Conservation (phyloP, 2,329 filamentous ascomycete species). For the Fonsecaea pedrosoi region DNA sequence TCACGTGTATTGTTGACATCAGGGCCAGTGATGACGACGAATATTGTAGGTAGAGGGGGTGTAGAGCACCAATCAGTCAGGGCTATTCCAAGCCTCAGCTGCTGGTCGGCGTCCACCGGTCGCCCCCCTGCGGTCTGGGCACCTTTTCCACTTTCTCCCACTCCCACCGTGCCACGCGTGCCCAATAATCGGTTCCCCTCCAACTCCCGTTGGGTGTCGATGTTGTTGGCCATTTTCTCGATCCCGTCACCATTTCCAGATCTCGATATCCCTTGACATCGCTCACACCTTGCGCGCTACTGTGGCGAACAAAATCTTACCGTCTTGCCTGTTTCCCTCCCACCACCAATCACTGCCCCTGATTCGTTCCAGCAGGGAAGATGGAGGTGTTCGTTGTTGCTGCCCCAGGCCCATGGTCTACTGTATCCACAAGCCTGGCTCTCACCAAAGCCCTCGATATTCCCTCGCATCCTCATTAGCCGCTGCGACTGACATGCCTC, state of each 20-base stretch:
- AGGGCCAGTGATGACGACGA: neutral
- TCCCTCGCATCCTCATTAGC: neutral
- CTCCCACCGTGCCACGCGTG: neutral
- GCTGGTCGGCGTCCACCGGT: neutral
- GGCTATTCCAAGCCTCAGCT: neutral
- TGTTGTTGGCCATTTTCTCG: conserved; percentile 12
- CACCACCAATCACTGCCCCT: conserved; percentile 4
- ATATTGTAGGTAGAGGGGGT: neutral
- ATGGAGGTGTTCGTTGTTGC: neutral
- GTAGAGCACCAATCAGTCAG: neutral
- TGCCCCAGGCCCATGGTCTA: conserved; percentile 11
- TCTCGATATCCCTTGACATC: conserved; percentile 27
- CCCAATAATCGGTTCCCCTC: neutral
- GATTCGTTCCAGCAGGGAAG: neutral
- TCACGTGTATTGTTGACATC: neutral
- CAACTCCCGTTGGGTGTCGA: neutral
- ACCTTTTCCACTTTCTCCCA: neutral
- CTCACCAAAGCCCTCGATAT: neutral
- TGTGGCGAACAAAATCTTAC: conserved; percentile 15
- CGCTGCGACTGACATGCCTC: neutral
- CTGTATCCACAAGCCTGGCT: conserved; percentile 5
- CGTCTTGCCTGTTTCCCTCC: neutral
- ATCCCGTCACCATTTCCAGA: conserved; percentile 27
- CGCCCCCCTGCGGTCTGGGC: neutral
- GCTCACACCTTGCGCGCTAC: conserved; percentile 14